phyloP scores from a whole-genome alignment of 2,329 filamentous ascomycete genomes.

The Pestalotiopsis sp. region DNA sequence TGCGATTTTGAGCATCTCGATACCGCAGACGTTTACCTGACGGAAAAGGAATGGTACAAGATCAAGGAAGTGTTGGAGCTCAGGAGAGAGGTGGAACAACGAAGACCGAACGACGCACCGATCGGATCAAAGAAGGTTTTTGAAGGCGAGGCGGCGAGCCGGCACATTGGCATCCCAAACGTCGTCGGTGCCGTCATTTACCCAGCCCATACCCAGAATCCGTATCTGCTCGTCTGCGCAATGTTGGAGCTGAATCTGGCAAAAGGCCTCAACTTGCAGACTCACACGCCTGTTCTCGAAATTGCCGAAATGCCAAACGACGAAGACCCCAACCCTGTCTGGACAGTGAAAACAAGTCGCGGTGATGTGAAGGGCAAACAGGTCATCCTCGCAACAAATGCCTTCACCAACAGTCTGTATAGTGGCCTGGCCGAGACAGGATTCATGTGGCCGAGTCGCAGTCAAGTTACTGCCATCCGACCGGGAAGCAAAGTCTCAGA shows the following conservation, averaged over 20 bases:
- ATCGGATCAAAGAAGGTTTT: slow-evolving; percentile 6
- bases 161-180: slow-evolving; percentile 16
- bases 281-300: slow-evolving; percentile 43
- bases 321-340: slow-evolving; percentile 20
- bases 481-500: slow-evolving; percentile 28
- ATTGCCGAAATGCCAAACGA: slow-evolving; percentile 10
- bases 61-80: neutral
- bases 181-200: slow-evolving; percentile 24
- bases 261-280: slow-evolving; percentile 34
- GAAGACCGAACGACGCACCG: neutral
- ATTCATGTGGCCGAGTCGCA: slow-evolving; percentile 45
- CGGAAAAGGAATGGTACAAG: slow-evolving; percentile 8
- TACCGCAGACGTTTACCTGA: slow-evolving; percentile 23
- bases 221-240: slow-evolving; percentile 11
- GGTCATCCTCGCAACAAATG: slow-evolving; percentile 53
- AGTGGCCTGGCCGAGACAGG: slow-evolving; percentile 37
- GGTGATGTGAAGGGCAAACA: slow-evolving; percentile 40
- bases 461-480: slow-evolving; percentile 45
- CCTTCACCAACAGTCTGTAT: slow-evolving; percentile 45
- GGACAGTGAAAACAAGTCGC: slow-evolving; percentile 40
- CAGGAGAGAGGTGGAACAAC: slow-evolving; percentile 2
- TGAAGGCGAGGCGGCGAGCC: slow-evolving; percentile 19
- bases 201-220: slow-evolving; percentile 21
- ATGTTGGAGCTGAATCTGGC: slow-evolving; percentile 13
- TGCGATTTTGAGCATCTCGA: slow-evolving; percentile 22